Percentiles rank a stretch among this genome's conserved stretches.
Conservation (phyloP, 2,329 filamentous ascomycete genomes). For the Sclerotinia subarctica region DNA sequence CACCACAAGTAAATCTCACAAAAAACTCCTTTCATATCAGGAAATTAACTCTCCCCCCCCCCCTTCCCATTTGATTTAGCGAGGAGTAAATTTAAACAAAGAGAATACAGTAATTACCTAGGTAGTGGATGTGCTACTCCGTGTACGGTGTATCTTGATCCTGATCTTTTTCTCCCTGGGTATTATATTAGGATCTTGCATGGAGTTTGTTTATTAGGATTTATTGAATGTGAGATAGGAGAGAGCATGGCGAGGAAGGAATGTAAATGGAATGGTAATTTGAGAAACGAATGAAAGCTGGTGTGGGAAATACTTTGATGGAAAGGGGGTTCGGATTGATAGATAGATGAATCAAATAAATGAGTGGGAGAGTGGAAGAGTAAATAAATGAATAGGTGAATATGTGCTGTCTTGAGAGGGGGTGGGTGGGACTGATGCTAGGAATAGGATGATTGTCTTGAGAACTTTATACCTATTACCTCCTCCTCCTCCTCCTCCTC, state of each 20-base stretch:
- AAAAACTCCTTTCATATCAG: too few species aligned
- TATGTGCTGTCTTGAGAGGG: neutral
- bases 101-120: too few species aligned
- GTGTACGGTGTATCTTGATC: neutral
- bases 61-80: neutral
- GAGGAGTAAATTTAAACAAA: neutral
- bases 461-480: neutral
- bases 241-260: neutral
- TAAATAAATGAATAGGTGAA: too few species aligned
- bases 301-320: neutral
- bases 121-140: neutral
- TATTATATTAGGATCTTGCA: neutral
- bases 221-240: too few species aligned
- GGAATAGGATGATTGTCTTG: neutral
- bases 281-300: neutral
- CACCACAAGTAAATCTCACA: neutral
- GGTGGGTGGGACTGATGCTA: neutral
- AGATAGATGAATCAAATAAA: neutral
- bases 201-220: too few species aligned
- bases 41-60: too few species aligned
- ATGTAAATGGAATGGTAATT: neutral
- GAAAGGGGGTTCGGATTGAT: neutral
- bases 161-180: too few species aligned
- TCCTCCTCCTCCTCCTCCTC: too few species aligned
- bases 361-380: neutral